Percentiles rank a stretch among this genome's conserved stretches.
Conservation (phyloP, 345 rosid genomes). For the Triadica sebifera region DNA sequence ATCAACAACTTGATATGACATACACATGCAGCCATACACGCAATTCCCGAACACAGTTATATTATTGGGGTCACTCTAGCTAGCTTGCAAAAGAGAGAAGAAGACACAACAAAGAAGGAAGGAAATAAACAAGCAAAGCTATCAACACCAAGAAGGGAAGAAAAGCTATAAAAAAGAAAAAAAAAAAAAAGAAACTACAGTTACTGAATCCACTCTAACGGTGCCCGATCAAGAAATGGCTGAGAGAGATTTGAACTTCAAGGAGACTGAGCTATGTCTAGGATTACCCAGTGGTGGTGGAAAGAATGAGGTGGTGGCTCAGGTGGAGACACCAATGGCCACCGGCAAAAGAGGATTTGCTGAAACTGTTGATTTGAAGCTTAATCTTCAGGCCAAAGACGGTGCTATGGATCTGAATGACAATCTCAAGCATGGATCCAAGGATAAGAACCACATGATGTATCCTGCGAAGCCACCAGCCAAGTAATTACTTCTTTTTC, state of each 20-base stretch:
- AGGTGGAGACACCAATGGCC: constrained; percentile 35
- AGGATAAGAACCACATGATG: constrained; percentile 43
- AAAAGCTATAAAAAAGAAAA: not conserved
- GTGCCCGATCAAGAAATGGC: constrained; percentile 31
- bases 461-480: constrained; percentile 69
- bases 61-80: constrained; percentile 33
- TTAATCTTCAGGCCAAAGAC: constrained; percentile 50
- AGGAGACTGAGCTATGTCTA: constrained; percentile 71
- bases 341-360: constrained; percentile 69
- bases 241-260: constrained; percentile 38
- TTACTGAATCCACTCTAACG: too few species aligned
- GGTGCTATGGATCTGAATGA: constrained; percentile 40
- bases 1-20: constrained; percentile 28
- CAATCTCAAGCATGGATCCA: constrained; percentile 26
- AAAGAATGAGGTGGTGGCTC: not conserved
- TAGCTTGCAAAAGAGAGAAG: constrained; percentile 17
- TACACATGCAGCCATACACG: constrained; percentile 38
- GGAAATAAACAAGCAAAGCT: constrained; percentile 7
- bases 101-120: constrained; percentile 5
- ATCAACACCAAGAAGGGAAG: constrained; percentile 14
- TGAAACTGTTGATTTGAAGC: constrained; percentile 74
- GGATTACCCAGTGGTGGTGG: constrained; percentile 52
- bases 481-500: constrained; percentile 38
- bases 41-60: constrained; percentile 29
- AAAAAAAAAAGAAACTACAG: too few species aligned